Evolutionary conservation across 345 rosid species (phyloP).

Genomic region (Linum tenue): DNA sequence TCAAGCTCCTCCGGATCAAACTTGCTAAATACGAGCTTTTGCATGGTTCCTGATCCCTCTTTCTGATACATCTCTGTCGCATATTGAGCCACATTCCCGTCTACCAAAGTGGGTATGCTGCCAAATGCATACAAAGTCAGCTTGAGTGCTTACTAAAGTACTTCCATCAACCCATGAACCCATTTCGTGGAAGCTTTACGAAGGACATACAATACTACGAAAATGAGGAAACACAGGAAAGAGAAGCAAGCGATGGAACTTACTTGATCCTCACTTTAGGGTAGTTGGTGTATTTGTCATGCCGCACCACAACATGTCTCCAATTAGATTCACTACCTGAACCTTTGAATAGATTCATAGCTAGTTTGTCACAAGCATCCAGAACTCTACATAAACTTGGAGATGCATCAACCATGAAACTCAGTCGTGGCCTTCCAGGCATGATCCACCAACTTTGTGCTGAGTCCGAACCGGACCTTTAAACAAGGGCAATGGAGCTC

Average conservation of each 20-base stretch:
- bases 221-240: neutral
- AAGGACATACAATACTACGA: neutral
- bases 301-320: slow-evolving; percentile 41
- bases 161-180: neutral
- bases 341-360: neutral
- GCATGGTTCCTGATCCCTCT: slow-evolving; percentile 41
- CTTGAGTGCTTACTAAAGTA: neutral
- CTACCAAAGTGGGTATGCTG: slow-evolving; percentile 54
- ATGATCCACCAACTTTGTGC: neutral
- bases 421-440: slow-evolving; percentile 6
- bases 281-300: slow-evolving; percentile 23
- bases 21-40: slow-evolving; percentile 43
- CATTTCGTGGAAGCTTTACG: neutral
- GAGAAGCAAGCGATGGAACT: slow-evolving; percentile 19
- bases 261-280: slow-evolving; percentile 68
- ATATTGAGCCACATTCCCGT: slow-evolving; percentile 35
- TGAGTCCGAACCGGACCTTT: slow-evolving; percentile 5
- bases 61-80: slow-evolving; percentile 53
- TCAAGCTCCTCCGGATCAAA: slow-evolving; percentile 44
- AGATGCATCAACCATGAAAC: slow-evolving; percentile 1
- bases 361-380: slow-evolving; percentile 5
- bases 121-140: neutral
- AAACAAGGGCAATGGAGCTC: slow-evolving; percentile 2
- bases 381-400: slow-evolving; percentile 6
- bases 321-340: slow-evolving; percentile 33